phyloP scores from a whole-genome alignment of 208 protist genomes.

The Jaenimonas drosophilae region DNA sequence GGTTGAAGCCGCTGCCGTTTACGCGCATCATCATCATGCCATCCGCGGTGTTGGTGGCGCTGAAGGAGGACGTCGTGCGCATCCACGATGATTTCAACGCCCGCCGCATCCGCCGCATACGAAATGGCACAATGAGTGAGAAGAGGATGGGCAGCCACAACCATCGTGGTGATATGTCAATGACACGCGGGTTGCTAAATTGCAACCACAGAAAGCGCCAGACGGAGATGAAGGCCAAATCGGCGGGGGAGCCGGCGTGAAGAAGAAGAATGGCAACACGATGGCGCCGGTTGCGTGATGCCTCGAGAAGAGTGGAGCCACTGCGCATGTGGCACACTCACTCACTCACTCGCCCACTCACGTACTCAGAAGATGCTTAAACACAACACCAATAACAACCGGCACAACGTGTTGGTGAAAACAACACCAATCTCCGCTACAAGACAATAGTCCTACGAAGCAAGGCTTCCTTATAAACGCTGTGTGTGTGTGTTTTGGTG shows the following conservation, averaged over 20 bases:
- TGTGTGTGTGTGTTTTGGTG: no score
- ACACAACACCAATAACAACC: no score
- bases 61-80: neutral
- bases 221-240: slow-evolving; percentile 7
- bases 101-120: slow-evolving; percentile 8
- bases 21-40: neutral
- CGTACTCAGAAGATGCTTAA: no score
- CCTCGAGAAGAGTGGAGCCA: neutral
- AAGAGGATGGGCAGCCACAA: slow-evolving; percentile 31
- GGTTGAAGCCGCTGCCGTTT: neutral
- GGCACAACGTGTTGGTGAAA: no score
- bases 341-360: no score
- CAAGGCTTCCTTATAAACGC: no score
- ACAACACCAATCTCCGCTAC: no score
- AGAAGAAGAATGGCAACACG: slow-evolving; percentile 28
- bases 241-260: slow-evolving; percentile 18
- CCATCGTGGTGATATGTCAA: slow-evolving; percentile 15
- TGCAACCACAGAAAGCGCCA: slow-evolving; percentile 9
- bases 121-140: slow-evolving; percentile 19
- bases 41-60: neutral
- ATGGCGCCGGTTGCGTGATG: slow-evolving; percentile 13
- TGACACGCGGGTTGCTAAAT: slow-evolving; percentile 10
- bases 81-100: slow-evolving; percentile 31
- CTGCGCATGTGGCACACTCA: neutral
- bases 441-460: no score